A percentile compares a stretch with the other conserved stretches of the same genome.
phyloP scores from a whole-genome alignment of 768 basidiomycete genomes.

The Pleurotus djamor region DNA sequence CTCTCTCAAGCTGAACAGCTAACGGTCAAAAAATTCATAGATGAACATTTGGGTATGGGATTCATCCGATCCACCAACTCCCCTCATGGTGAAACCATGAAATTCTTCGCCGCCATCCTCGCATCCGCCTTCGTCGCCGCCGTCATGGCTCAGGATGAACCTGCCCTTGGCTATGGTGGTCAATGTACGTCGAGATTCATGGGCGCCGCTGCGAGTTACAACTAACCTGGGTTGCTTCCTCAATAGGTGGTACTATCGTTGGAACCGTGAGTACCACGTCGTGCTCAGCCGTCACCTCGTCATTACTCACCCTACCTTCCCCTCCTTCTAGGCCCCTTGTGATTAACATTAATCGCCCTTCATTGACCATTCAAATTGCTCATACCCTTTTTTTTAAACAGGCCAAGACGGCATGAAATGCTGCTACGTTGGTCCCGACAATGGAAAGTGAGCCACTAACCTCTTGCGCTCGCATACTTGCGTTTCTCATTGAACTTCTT shows the following conservation, averaged over 20 bases:
- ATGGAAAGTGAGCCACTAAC: neutral
- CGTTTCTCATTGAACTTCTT: neutral
- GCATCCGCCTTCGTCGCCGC: neutral
- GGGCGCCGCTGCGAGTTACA: neutral
- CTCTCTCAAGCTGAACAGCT: too few relatives aligned
- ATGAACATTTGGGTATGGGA: too few relatives aligned
- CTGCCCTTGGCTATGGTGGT: neutral
- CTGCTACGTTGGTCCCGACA: neutral
- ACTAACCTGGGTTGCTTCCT: neutral
- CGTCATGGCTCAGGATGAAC: neutral
- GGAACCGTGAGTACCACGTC: neutral
- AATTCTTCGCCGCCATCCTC: neutral
- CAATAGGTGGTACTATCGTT: neutral
- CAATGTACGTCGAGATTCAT: neutral
- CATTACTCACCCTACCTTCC: too few relatives aligned
- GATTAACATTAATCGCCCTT: neutral
- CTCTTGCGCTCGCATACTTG: neutral
- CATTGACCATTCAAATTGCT: neutral
- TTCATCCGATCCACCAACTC: too few relatives aligned
- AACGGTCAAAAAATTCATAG: too few relatives aligned
- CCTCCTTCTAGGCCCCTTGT: neutral
- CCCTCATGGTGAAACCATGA: too few relatives aligned
- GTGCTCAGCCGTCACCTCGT: neutral
- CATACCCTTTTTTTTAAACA: neutral
- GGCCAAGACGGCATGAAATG: neutral